Conservation (phyloP, 73 alveolate species). For the Strombidium stylifer region DNA sequence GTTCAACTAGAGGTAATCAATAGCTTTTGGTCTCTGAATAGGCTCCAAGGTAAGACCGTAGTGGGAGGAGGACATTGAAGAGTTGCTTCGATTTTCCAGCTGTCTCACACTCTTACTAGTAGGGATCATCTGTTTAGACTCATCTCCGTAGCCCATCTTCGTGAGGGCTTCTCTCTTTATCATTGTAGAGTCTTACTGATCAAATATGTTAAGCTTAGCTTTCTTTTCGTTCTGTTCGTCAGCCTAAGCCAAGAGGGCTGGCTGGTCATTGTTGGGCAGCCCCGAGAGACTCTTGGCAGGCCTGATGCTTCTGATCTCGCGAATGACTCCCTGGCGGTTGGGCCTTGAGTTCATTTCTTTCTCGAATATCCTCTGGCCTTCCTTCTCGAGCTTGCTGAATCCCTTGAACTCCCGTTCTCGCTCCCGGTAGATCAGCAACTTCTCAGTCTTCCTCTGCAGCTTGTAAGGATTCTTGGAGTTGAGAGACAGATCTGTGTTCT, state of each 20-base stretch:
- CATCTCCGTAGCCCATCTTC: neutral
- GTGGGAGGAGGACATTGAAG: neutral
- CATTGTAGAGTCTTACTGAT: slow-evolving; percentile 1
- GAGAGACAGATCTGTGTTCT: neutral
- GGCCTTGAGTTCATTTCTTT: slow-evolving; percentile 12
- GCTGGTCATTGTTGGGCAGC: neutral
- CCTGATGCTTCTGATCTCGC: slow-evolving; percentile 17
- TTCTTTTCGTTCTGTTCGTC: slow-evolving; percentile 3
- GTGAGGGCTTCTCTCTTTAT: slow-evolving; percentile 6
- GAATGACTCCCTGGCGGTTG: slow-evolving; percentile 22
- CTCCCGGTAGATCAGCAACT: slow-evolving; percentile 26
- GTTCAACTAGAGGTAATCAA: slow-evolving; percentile 1
- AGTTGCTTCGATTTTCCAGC: neutral
- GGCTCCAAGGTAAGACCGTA: neutral
- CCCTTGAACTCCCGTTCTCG: slow-evolving; percentile 23
- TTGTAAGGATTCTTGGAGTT: slow-evolving; percentile 19
- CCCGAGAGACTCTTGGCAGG: neutral
- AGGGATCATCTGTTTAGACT: neutral
- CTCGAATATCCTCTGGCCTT: slow-evolving; percentile 12
- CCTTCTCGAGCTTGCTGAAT: slow-evolving; percentile 8
- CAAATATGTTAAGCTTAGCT: slow-evolving; percentile 31
- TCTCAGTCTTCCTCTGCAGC: slow-evolving; percentile 31
- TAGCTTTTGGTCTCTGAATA: neutral
- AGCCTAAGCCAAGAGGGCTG: neutral
- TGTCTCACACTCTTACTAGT: too few relatives aligned